phyloP scores from a whole-genome alignment of 768 basidiomycete genomes.

The Russula emetica region DNA sequence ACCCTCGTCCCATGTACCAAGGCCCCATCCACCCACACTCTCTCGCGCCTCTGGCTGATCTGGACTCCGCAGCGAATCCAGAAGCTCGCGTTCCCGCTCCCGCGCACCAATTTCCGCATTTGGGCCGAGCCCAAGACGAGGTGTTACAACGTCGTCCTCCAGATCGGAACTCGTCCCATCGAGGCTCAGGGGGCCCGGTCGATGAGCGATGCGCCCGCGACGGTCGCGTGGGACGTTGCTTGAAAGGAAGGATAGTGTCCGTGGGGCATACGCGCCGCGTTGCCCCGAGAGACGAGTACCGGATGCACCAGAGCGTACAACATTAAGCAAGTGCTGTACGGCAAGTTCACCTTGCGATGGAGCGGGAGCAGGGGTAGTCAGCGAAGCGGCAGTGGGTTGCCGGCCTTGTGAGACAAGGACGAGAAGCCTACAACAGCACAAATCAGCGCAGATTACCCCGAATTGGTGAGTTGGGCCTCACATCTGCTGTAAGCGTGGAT shows the following conservation, averaged over 20 bases:
- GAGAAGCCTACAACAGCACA: constrained; percentile 50
- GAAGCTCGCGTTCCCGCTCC: constrained; percentile 46
- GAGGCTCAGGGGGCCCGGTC: constrained; percentile 18
- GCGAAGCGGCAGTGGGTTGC: constrained; percentile 54
- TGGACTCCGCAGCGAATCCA: constrained; percentile 49
- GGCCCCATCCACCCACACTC: constrained; percentile 71
- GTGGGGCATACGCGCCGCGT: constrained; percentile 32
- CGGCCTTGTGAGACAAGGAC: constrained; percentile 69
- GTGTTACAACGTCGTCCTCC: constrained; percentile 25
- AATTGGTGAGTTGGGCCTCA: constrained; percentile 32
- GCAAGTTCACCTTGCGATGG: constrained; percentile 65
- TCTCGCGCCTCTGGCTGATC: constrained; percentile 34
- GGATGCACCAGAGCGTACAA: constrained; percentile 50
- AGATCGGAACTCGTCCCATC: constrained; percentile 31
- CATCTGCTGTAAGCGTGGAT: constrained; percentile 81
- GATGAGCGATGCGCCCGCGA: constrained; percentile 68
- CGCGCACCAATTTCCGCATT: constrained; percentile 39
- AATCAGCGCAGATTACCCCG: constrained; percentile 1
- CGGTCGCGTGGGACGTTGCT: constrained; percentile 73
- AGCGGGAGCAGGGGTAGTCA: constrained; percentile 50
- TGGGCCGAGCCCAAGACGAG: constrained; percentile 15
- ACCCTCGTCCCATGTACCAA: constrained; percentile 52
- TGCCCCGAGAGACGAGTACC: constrained; percentile 29
- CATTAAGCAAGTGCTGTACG: constrained; percentile 58
- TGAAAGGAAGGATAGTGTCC: constrained; percentile 65